These are phyloP conservation scores for Ephemerocybe angulata DNA, from an alignment of 768 basidiomycete species.

Conservation along the genomic window DNA sequence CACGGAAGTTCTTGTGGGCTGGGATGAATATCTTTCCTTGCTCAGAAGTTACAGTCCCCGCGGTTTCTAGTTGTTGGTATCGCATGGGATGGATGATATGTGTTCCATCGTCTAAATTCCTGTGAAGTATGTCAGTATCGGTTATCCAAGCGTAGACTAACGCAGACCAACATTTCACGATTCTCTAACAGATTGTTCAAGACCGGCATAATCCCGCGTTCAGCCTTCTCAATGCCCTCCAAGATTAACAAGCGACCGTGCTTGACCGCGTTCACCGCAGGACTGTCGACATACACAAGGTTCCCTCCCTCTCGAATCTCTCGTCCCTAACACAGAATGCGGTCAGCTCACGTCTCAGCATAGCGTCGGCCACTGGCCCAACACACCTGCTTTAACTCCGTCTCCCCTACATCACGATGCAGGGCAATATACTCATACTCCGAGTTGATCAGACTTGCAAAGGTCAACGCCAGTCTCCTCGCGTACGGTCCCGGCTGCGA, in stretches of 20 bases:
- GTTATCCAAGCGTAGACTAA: not conserved
- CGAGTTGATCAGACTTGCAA: constrained; percentile 60
- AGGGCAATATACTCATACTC: constrained; percentile 69
- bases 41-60: constrained; percentile 24
- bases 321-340: constrained; percentile 36
- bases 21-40: constrained; percentile 51
- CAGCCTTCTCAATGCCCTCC: constrained; percentile 70
- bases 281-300: constrained; percentile 64
- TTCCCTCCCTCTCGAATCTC: constrained; percentile 61
- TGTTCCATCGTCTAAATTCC: constrained; percentile 68
- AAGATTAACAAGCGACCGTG: constrained; percentile 61
- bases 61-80: constrained; percentile 44
- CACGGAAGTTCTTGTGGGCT: constrained; percentile 64
- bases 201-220: constrained; percentile 71
- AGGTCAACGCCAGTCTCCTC: constrained; percentile 56
- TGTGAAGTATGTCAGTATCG: constrained; percentile 17
- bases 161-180: constrained; percentile 54
- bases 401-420: constrained; percentile 69
- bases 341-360: not conserved
- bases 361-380: not conserved
- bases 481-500: constrained; percentile 69
- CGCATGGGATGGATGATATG: constrained; percentile 66
- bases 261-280: constrained; percentile 64
- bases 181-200: constrained; percentile 69
- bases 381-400: constrained; percentile 61